Base-by-base conservation (phyloP, 257 asterid genomes). In the Solanum etuberosum region DNA sequence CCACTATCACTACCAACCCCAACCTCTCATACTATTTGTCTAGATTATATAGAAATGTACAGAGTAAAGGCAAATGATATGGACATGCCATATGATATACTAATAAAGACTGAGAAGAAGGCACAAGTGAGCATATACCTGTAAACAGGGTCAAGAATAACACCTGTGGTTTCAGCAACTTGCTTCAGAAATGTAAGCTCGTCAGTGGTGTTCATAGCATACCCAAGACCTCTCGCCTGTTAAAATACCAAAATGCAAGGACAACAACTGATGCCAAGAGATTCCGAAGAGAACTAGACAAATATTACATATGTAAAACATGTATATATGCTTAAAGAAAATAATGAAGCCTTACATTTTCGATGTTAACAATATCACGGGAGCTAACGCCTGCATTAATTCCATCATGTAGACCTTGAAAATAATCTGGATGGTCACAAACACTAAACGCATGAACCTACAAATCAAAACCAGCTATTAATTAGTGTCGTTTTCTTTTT, bases 181-280 rank as follows among this genome's bases (percentile, higher is more conserved):
- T 95, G 95, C 91, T 88, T 92, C 88, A 94, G 94, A 88, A 94
- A 93, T 23, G 88, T 86, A n/a, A 95, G 95, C 92, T 95, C 98
- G 86, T 97, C 99, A 0, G 87, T 35, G 20, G 99, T 92, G 90
- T 92, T 97, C 86, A 97, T 92, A 80, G 99, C 99, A 88, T 97
- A 97, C 54, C 99, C 98, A 34, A 97, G 96, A 84, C 98, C 99
- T 93, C 93, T 95, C 70, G 99, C 99, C 99, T 95, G 92, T 87
- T 78, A 59, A 23, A 86, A 83, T 87, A 86, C 70, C 32, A 35
- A 83, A 86, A 51, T 88, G 83, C 25, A 37, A 37, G 31, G 21
- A 76, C 83, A 76, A 40, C n/a, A 76, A 42, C 18, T n/a, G 61
- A 76, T 77, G 29, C 59, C 83, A 25, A 48, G 59, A 48, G 59